Evolutionary conservation across 441 rosid species (phyloP).

Genomic region (Arabidopsis lyrata): DNA sequence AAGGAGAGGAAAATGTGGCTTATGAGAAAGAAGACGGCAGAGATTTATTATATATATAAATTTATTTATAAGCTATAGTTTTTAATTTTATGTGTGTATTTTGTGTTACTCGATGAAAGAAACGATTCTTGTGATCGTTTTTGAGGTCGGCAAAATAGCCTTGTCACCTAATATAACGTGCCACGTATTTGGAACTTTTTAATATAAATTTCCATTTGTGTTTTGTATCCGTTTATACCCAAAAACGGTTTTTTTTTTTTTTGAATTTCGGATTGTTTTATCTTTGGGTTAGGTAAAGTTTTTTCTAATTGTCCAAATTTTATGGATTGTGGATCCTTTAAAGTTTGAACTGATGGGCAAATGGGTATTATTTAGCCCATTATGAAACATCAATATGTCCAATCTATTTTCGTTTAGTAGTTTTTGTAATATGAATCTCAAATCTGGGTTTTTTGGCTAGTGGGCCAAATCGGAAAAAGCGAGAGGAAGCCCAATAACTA

Average conservation of each 20-base stretch:
- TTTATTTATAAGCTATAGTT: not conserved
- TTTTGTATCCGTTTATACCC: not conserved
- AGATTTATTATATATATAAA: not conserved
- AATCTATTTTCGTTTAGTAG: too few species aligned
- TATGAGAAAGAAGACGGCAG: slow-evolving; percentile 21
- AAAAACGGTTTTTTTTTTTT: not conserved
- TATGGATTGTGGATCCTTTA: not conserved
- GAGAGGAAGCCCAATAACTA: too few species aligned
- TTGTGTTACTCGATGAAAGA: too few species aligned
- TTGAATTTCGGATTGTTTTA: too few species aligned
- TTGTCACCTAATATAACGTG: slow-evolving; percentile 26
- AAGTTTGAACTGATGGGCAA: not conserved
- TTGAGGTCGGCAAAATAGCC: slow-evolving; percentile 34
- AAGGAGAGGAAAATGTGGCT: slow-evolving; percentile 8
- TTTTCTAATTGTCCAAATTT: not conserved
- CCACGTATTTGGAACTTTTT: slow-evolving; percentile 34
- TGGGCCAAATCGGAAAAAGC: too few species aligned
- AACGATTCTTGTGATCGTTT: slow-evolving; percentile 28
- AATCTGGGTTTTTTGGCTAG: too few species aligned
- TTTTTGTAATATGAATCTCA: too few species aligned
- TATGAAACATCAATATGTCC: not conserved
- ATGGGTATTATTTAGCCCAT: not conserved
- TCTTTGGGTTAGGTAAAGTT: too few species aligned
- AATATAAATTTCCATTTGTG: slow-evolving; percentile 16
- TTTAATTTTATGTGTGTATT: too few species aligned